Percentiles rank a stretch among this genome's conserved stretches.
phyloP scores from a whole-genome alignment of 371 early-diverging fungal genomes.

The Mortierella polycephala region DNA sequence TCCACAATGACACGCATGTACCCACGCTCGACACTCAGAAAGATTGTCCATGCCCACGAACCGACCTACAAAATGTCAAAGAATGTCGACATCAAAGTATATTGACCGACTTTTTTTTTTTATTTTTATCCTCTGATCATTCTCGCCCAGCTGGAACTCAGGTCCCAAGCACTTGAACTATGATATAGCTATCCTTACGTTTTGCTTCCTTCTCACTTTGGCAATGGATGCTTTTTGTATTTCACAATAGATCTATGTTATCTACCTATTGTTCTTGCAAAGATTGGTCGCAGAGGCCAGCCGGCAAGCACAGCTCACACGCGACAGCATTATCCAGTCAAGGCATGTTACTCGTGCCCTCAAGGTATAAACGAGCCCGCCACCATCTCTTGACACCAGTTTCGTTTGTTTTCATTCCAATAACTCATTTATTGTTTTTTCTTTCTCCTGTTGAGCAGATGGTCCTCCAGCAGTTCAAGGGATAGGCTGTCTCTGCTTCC shows the following conservation, averaged over 20 bases:
- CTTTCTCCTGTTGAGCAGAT: slow-evolving; percentile 6
- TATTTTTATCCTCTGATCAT: too few relatives aligned
- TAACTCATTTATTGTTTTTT: too few relatives aligned
- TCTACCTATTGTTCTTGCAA: slow-evolving; percentile 47
- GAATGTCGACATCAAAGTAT: too few relatives aligned
- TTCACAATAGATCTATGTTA: slow-evolving; percentile 38
- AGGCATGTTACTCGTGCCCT: slow-evolving; percentile 46
- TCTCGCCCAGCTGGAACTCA: too few relatives aligned
- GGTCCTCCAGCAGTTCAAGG: slow-evolving; percentile 49
- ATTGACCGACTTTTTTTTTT: not conserved
- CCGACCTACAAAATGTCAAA: too few relatives aligned
- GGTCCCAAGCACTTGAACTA: too few relatives aligned
- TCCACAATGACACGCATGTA: too few relatives aligned
- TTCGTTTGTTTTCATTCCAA: too few relatives aligned
- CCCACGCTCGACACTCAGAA: too few relatives aligned
- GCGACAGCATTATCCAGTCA: slow-evolving; percentile 47
- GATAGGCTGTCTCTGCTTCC: slow-evolving; percentile 9
- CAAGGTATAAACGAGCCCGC: slow-evolving; percentile 16
- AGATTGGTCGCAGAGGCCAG: slow-evolving; percentile 44
- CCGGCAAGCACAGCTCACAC: slow-evolving; percentile 48
- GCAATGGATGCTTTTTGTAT: not conserved
- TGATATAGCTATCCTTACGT: too few relatives aligned
- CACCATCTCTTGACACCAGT: too few relatives aligned
- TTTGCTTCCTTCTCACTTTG: not conserved
- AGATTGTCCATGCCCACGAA: too few relatives aligned